A percentile compares a stretch with the other conserved stretches of the same genome.
phyloP scores from a whole-genome alignment of 148 eudicot genomes.

The Bassia scoparia region DNA sequence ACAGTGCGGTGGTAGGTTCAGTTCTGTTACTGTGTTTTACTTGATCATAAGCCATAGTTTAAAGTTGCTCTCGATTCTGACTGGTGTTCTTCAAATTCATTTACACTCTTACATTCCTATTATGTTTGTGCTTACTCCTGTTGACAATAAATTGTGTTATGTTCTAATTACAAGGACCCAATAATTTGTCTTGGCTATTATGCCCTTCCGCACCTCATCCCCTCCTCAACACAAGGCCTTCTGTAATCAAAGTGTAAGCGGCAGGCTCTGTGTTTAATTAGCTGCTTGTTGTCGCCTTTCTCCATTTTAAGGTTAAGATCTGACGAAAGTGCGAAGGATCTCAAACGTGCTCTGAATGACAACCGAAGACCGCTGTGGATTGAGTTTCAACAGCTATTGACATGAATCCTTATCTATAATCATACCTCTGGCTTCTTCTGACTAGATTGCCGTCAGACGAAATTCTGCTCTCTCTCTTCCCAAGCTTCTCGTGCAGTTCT shows the following conservation, averaged over 20 bases:
- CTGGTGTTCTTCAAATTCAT: neutral
- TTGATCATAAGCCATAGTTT: neutral
- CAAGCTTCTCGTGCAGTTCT: conserved; percentile 64
- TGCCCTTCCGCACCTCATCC: no score
- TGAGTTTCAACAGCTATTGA: conserved; percentile 55
- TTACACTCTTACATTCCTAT: neutral
- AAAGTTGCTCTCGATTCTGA: neutral
- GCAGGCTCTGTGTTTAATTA: no score
- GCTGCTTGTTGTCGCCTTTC: neutral
- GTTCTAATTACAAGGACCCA: no score
- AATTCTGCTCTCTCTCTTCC: conserved; percentile 55
- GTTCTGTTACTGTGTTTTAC: neutral
- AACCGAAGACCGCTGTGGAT: conserved; percentile 79
- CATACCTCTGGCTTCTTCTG: conserved; percentile 59
- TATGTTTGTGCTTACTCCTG: neutral
- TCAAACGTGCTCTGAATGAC: conserved; percentile 76
- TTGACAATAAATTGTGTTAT: no score
- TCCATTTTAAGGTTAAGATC: conserved; percentile 52
- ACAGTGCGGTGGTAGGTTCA: conserved; percentile 78
- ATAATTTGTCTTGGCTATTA: neutral
- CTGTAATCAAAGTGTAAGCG: no score
- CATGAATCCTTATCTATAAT: conserved; percentile 40
- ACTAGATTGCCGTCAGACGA: conserved; percentile 50
- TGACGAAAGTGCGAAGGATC: conserved; percentile 57
- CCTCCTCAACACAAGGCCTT: no score